Evolutionary conservation across 2,329 filamentous ascomycete genomes (phyloP), one percentile per base, ranked within the genome.

Genomic region (Hortaea werneckii): DNA sequence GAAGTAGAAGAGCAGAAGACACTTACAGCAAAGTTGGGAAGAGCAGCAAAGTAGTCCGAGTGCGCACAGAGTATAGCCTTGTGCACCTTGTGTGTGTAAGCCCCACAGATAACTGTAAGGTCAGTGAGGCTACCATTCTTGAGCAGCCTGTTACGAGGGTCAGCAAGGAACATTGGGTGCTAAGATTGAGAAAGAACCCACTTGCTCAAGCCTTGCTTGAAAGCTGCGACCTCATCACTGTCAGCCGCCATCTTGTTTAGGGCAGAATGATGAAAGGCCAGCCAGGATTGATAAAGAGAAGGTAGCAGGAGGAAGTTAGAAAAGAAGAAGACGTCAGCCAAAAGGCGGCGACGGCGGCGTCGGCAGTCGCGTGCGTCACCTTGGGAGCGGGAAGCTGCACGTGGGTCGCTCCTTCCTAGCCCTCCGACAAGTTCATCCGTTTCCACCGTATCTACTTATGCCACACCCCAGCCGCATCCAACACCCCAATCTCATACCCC

Each of bases 401-500:
- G n/a, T n/a, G n/a, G n/a, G n/a, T n/a, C n/a, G n/a, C n/a, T n/a
- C n/a, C n/a, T n/a, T n/a, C n/a, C n/a, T n/a, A n/a, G n/a, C n/a
- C n/a, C n/a, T n/a, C n/a, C n/a, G n/a, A n/a, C n/a, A n/a, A n/a
- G n/a, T n/a, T n/a, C n/a, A n/a, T n/a, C n/a, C n/a, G n/a, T n/a
- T n/a, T n/a, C n/a, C n/a, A n/a, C n/a, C n/a, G n/a, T n/a, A n/a
- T n/a, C n/a, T 35, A 58, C 49, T 52, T 53, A 43, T 60, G 57
- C 59, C 58, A 61, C 13, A 54, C 41, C 20, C 59, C 59, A n/a
- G 49, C 50, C 20, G 48, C 53, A 47, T 61, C 60, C 48, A 55
- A 54, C 7, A 58, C 54, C 8, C 59, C 59, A 55, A 98, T 95
- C 68, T 98, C 92, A 65, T 98, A 98, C 11, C 92, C 92, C 45